Percentiles rank a stretch among this genome's conserved stretches.
phyloP scores from a whole-genome alignment of 2,329 filamentous ascomycete species.

The Aotearoamyces nothofagi region DNA sequence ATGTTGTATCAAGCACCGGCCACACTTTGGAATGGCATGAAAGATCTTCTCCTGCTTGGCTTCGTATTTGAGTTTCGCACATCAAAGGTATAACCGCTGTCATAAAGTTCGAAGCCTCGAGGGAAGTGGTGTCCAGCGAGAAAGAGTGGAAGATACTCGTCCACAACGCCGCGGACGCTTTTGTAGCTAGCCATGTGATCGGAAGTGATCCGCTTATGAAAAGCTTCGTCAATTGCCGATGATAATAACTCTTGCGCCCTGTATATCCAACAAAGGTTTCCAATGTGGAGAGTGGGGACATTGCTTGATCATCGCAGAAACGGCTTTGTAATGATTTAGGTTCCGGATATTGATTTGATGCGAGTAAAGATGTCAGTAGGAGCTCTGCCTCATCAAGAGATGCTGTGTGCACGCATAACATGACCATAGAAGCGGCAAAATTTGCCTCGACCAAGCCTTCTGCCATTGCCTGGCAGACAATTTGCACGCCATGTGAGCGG shows the following conservation, averaged over 20 bases:
- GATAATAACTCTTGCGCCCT: slow-evolving; percentile 19
- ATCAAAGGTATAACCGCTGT: slow-evolving; percentile 19
- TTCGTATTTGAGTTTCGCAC: slow-evolving; percentile 1
- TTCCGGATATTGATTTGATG: slow-evolving; percentile 20
- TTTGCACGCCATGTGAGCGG: slow-evolving; percentile 29
- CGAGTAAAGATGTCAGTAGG: slow-evolving; percentile 22
- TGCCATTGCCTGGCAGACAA: slow-evolving; percentile 25
- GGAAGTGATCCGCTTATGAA: slow-evolving; percentile 23
- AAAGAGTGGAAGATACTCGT: slow-evolving; percentile 21
- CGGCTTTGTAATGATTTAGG: slow-evolving; percentile 20
- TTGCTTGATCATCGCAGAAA: slow-evolving; percentile 14
- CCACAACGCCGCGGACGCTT: slow-evolving; percentile 27
- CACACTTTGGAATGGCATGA: no score
- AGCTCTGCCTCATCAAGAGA: slow-evolving; percentile 25
- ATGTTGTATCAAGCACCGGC: slow-evolving; percentile 20
- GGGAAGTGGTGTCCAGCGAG: slow-evolving; percentile 16
- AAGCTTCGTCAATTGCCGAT: slow-evolving; percentile 23
- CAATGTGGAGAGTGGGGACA: slow-evolving; percentile 21
- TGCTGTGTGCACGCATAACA: slow-evolving; percentile 23
- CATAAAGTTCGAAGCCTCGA: slow-evolving; percentile 23
- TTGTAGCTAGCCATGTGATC: slow-evolving; percentile 28
- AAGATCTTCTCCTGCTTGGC: neutral
- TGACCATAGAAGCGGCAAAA: slow-evolving; percentile 25
- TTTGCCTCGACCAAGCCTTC: slow-evolving; percentile 26
- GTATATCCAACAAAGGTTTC: slow-evolving; percentile 20